A percentile compares a stretch with the other conserved stretches of the same genome.
Evolutionary conservation across 805 yeast genomes (phyloP).

Genomic region (Schwanniomyces occidentalis): DNA sequence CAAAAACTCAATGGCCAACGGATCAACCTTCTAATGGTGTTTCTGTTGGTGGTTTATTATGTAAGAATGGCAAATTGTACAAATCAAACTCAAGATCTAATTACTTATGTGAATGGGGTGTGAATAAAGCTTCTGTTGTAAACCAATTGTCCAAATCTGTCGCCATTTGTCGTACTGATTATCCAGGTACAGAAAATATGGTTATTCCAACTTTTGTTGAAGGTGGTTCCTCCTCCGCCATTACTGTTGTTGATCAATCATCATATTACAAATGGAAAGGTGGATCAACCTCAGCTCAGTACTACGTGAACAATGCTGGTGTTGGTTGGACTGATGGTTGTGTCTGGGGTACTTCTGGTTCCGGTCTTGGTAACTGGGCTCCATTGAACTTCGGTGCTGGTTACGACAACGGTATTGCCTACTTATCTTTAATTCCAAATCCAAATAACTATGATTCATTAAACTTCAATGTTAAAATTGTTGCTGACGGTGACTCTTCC

Average conservation of each 20-base stretch:
- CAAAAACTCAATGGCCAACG: conserved; percentile 97
- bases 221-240: conserved; percentile 63
- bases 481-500: conserved; percentile 55
- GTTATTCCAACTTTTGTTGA: conserved; percentile 83
- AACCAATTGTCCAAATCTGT: conserved; percentile 64
- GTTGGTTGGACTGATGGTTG: conserved; percentile 85
- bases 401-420: conserved; percentile 62
- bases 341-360: conserved; percentile 82
- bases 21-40: conserved; percentile 85
- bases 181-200: conserved; percentile 99
- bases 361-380: conserved; percentile 96
- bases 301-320: conserved; percentile 97
- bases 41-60: conserved; percentile 89
- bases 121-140: conserved; percentile 64
- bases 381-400: conserved; percentile 96
- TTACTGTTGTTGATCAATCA: conserved; percentile 79
- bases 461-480: conserved; percentile 64
- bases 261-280: conserved; percentile 83
- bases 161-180: conserved; percentile 96
- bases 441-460: conserved; percentile 77
- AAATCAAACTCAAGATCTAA: conserved; percentile 64
- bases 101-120: conserved; percentile 88
- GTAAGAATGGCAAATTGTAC: conserved; percentile 84
- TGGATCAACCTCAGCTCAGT: conserved; percentile 85
- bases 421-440: conserved; percentile 90